Evolutionary conservation across 768 basidiomycete genomes (phyloP).

Genomic region (Mycena kentingensis): DNA sequence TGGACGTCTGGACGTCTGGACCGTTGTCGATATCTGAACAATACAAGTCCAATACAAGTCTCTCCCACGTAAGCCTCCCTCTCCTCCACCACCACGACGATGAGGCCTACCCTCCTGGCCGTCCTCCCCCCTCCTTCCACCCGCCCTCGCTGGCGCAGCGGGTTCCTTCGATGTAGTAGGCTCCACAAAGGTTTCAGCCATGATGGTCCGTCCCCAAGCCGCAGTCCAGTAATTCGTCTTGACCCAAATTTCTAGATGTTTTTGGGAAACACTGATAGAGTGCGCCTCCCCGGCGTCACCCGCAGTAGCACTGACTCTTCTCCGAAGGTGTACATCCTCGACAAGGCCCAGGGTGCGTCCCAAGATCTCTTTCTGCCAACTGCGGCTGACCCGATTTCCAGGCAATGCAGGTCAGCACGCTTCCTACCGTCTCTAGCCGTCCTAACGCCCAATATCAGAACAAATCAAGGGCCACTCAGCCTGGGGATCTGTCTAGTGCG

Average conservation of each 20-base stretch:
- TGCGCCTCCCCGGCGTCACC: constrained; percentile 29
- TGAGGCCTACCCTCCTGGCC: constrained; percentile 40
- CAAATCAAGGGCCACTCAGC: constrained; percentile 70
- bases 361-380: neutral
- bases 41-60: neutral
- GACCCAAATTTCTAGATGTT: constrained; percentile 59
- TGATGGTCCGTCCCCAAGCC: constrained; percentile 17
- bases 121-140: constrained; percentile 40
- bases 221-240: neutral
- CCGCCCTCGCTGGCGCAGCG: constrained; percentile 33
- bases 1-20: neutral
- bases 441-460: constrained; percentile 47
- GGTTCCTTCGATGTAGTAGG: constrained; percentile 51
- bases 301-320: neutral
- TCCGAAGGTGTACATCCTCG: constrained; percentile 64
- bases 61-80: neutral
- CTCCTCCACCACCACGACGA: constrained; percentile 13
- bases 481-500: constrained; percentile 72
- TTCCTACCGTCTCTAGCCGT: neutral
- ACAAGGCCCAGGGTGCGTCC: constrained; percentile 83
- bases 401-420: neutral
- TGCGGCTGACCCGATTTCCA: neutral
- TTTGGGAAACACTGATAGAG: constrained; percentile 73
- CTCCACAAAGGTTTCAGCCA: constrained; percentile 23
- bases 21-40: neutral